A percentile compares a stretch with the other conserved stretches of the same genome.
These are phyloP conservation scores for Coemansia sp. DNA, from an alignment of 192 early-diverging fungal genomes.

Conservation along the genomic window DNA sequence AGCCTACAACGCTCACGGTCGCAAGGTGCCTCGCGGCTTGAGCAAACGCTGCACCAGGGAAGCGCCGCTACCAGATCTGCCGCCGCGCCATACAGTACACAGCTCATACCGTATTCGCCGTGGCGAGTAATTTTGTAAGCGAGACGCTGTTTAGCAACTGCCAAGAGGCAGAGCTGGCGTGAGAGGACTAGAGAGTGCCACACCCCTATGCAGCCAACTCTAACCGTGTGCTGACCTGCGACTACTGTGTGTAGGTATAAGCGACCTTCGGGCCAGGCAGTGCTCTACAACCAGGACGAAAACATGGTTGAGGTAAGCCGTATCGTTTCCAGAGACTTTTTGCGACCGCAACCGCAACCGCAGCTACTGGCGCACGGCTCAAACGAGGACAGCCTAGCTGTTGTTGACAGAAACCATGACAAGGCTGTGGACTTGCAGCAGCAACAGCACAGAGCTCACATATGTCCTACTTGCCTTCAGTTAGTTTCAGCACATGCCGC, in stretches of 20 bases:
- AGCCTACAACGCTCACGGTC: conserved; percentile 23
- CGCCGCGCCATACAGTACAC: conserved; percentile 15
- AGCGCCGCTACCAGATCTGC: not conserved
- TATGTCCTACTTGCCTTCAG: conserved; percentile 32
- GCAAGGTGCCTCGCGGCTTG: conserved; percentile 11
- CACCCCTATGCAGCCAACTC: not conserved
- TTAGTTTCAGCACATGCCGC: conserved; percentile 11
- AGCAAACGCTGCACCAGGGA: not conserved
- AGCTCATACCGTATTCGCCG: conserved; percentile 47
- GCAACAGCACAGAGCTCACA: conserved; percentile 3
- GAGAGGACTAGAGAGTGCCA: not conserved
- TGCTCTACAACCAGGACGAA: conserved; percentile 65
- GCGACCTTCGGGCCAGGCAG: conserved; percentile 53
- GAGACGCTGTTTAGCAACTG: not conserved
- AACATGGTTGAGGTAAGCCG: conserved; percentile 54
- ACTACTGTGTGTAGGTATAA: conserved; percentile 22
- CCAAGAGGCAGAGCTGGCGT: not conserved
- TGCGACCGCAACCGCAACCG: not conserved
- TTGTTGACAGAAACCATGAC: not conserved
- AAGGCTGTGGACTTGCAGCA: not conserved
- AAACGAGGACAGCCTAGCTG: conserved; percentile 5
- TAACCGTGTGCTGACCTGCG: not conserved
- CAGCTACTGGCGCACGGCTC: not conserved
- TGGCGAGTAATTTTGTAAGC: conserved; percentile 53
- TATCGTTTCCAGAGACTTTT: conserved; percentile 14